Base-by-base conservation (phyloP, 2,329 filamentous ascomycete genomes). In the Pseudogymnoascus sp. region DNA sequence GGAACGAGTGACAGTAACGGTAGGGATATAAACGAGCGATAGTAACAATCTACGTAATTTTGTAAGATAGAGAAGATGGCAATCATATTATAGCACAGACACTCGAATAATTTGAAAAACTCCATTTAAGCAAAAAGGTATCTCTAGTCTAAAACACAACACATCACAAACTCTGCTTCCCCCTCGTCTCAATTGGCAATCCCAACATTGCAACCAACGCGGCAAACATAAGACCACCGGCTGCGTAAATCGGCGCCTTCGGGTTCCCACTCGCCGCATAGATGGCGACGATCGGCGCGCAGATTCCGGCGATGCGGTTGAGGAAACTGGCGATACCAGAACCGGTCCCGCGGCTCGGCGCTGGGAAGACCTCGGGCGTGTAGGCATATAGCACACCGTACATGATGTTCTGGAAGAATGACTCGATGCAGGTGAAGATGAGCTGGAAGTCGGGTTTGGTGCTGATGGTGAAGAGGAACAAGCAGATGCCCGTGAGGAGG, bases 361-460 rank as follows among this genome's bases (percentile, higher is more conserved):
- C 86, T 0, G 88, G 88, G 74, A 92, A 91, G 28, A 91, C 84
- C 70, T 91, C 89, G 0, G 89, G 88, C 0, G 89, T 91, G 71
- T 90, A 91, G 6, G 88, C 86, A 72, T 90, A 91, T 1, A 92
- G 76, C 1, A 90, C 86, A 63, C 87, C 88, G 74, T 90, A 91
- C 84, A 89, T 89, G 75, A 89, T 87, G 70, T 89, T 89, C 74
- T 90, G 87, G 67, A 85, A 83, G 71, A 91, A 89, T 10, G 87
- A 85, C 71, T 89, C 84, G 66, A 87, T 77, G 66, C 84, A 89
- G 0, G 82, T 85, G 71, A 89, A 89, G 60, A 80, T 79, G 40
- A 91, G 81, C 75, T 89, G 85, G 65, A 78, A 77, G 40, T 76
- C 73, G 1, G 84, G 78, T 56, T 83, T 80, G 4, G 77, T 80